Evolutionary conservation across 805 yeast species (phyloP).

Genomic region (Sugiyamaella smithiae): DNA sequence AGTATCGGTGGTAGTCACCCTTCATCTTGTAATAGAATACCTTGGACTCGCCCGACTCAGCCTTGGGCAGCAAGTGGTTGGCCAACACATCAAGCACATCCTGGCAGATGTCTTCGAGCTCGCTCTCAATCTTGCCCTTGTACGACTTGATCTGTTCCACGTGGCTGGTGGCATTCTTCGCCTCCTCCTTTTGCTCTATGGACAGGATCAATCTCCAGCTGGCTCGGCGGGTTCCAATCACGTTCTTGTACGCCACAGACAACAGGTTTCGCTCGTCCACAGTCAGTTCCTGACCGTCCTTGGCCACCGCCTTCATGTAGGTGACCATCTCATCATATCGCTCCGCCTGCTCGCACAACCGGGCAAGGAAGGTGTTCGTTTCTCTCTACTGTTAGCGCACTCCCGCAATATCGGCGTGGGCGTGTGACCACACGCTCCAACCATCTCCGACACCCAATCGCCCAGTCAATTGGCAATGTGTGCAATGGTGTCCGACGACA

Average conservation of each 20-base stretch:
- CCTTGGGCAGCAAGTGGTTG: constrained; percentile 87
- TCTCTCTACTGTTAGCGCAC: constrained; percentile 42
- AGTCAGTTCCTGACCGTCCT: constrained; percentile 64
- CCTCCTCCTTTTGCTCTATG: constrained; percentile 98
- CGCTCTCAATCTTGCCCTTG: constrained; percentile 93
- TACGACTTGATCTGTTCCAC: constrained; percentile 88
- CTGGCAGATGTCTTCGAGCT: constrained; percentile 91
- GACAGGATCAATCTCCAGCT: constrained; percentile 99
- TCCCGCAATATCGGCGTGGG: not conserved
- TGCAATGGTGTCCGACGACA: no score
- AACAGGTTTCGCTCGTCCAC: constrained; percentile 97
- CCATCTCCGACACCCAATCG: no score
- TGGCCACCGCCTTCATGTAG: constrained; percentile 96
- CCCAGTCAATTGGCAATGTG: no score
- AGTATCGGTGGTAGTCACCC: constrained; percentile 99
- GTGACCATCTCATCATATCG: constrained; percentile 99
- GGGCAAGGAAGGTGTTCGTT: constrained; percentile 96
- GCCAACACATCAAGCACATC: constrained; percentile 88
- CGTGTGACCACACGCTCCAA: constrained; percentile 5
- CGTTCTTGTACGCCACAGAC: constrained; percentile 97
- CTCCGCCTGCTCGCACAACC: constrained; percentile 99
- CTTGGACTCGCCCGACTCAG: constrained; percentile 96
- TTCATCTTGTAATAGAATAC: constrained; percentile 99
- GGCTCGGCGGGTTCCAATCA: constrained; percentile 99
- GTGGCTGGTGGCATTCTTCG: constrained; percentile 89